Evolutionary conservation across 495 filamentous ascomycete species (phyloP), one percentile per base, ranked within the genome.

Genomic region (Tuber borchii): DNA sequence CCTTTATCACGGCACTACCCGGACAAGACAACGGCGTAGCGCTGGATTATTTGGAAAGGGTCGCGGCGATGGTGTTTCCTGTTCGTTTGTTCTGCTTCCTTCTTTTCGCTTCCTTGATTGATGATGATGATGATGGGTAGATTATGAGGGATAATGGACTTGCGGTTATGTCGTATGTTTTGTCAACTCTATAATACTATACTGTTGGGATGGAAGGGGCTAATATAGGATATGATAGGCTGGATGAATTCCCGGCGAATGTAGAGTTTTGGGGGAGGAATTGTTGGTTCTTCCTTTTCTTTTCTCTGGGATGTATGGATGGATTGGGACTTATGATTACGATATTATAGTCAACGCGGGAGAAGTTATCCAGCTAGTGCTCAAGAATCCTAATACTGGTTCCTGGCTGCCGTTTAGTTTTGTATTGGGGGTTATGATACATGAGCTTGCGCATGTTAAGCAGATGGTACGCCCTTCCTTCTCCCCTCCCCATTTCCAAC

Each of bases 321-420:
- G 70, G 70, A 26, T 12, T 31, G 44, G 70, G 65, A 17, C 56
- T 65, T 14, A 65, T 65, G 12, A 22, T 74, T 51, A 69, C 22
- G 39, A 40, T 40, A 6, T 40, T 40, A 48, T 34, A 83, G 81
- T 95, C 87, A 95, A 95, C 79, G 90, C 90, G 26, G 92, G 92
- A n/a, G 93, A 93, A 83, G 88, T 92, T 56, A 88, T 95, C 71
- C 92, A 95, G 82, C 86, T 95, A 2, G 92, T 95, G 17, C 87
- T 95, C 48, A 90, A 89, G 79, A 86, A 90, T 7, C 87, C 85
- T 0, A 86, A 83, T 68, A 86, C 86, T 0, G 88, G 89, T 9
- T 85, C 86, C 73, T 95, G 93, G 93, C 84, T 95, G 43, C 89
- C 90, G 2, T 92, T 94, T 80, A 84, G 88, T 70, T 90, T 90